phyloP scores from a whole-genome alignment of 2,329 filamentous ascomycete species.

The Ambrosiella xylebori region DNA sequence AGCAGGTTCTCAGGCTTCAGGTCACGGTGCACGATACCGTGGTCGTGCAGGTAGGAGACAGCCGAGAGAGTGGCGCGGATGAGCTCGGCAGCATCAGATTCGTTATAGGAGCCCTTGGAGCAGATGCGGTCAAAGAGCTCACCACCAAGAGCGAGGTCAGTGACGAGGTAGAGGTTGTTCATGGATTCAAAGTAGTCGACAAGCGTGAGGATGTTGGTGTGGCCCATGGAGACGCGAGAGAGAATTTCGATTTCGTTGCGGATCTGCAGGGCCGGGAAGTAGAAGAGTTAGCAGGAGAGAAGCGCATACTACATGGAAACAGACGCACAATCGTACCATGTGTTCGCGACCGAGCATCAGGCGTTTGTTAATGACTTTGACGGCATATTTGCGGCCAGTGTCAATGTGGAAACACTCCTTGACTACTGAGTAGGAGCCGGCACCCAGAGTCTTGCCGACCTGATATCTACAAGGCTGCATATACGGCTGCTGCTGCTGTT shows the following conservation, averaged over 20 bases:
- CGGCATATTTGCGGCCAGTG: slow-evolving; percentile 92
- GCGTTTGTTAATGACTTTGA: slow-evolving; percentile 98
- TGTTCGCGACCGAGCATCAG: slow-evolving; percentile 95
- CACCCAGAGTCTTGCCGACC: slow-evolving; percentile 91
- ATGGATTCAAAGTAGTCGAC: slow-evolving; percentile 99
- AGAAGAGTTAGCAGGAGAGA: not conserved
- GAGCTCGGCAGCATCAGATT: slow-evolving; percentile 87
- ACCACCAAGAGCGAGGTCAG: slow-evolving; percentile 85
- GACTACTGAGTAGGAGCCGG: slow-evolving; percentile 93
- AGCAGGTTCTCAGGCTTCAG: slow-evolving; percentile 94
- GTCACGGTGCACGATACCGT: slow-evolving; percentile 95
- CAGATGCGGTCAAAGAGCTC: slow-evolving; percentile 98
- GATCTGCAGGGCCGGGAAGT: slow-evolving; percentile 35
- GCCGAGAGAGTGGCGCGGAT: slow-evolving; percentile 89
- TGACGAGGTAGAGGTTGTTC: slow-evolving; percentile 98
- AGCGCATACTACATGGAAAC: not conserved
- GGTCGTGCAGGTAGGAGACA: slow-evolving; percentile 96
- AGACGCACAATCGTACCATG: slow-evolving; percentile 47
- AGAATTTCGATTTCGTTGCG: slow-evolving; percentile 96
- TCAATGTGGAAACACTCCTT: slow-evolving; percentile 99
- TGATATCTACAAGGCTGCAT: slow-evolving; percentile 96
- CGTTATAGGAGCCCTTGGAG: slow-evolving; percentile 95
- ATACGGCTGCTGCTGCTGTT: slow-evolving; percentile 29
- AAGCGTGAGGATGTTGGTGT: slow-evolving; percentile 92
- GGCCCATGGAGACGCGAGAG: slow-evolving; percentile 96